Evolutionary conservation across 73 alveolate species (phyloP).

Genomic region (Paramecium pentaurelia): DNA sequence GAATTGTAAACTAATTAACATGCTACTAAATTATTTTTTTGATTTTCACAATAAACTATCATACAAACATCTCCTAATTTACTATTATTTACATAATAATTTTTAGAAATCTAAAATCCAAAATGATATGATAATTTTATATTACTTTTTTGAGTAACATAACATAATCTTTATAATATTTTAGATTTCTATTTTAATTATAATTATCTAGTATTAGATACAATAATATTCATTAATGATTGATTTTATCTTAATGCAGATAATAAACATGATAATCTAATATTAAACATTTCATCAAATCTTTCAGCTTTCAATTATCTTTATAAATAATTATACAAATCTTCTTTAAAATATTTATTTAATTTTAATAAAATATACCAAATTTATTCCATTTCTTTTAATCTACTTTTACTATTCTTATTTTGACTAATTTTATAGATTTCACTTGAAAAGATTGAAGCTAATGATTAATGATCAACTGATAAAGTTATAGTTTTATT

Average conservation of each 20-base stretch:
- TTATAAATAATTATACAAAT: not conserved
- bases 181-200: not conserved
- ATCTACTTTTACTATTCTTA: not conserved
- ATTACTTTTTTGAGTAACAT: not conserved
- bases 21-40: not conserved
- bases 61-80: slow-evolving; percentile 25
- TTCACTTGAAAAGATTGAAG: not conserved
- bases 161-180: not conserved
- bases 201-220: not conserved
- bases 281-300: slow-evolving; percentile 24
- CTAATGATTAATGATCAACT: slow-evolving; percentile 9
- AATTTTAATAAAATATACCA: not conserved
- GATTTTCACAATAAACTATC: not conserved
- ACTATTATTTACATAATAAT: slow-evolving; percentile 27
- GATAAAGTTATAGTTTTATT: slow-evolving; percentile 6
- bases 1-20: slow-evolving; percentile 4
- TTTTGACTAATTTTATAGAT: not conserved
- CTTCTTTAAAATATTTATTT: slow-evolving; percentile 9
- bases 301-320: not conserved
- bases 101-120: slow-evolving; percentile 5
- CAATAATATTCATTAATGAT: not conserved
- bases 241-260: not conserved
- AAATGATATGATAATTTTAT: not conserved
- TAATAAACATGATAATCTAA: not conserved
- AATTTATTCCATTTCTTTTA: not conserved